phyloP scores from a whole-genome alignment of 345 rosid genomes.

The Pugionium cornutum region DNA sequence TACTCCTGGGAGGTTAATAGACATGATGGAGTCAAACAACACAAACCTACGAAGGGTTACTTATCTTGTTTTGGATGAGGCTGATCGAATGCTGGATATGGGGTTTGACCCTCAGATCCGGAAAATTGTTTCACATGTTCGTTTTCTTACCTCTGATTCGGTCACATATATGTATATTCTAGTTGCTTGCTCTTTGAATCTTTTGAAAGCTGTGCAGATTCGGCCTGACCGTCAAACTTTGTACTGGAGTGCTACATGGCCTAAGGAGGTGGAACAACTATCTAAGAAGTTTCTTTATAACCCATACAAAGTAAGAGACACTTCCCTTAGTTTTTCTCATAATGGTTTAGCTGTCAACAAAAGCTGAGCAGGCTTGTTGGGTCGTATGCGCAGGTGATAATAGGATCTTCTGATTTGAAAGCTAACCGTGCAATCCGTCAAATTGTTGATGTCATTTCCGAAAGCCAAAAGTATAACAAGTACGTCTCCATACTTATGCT shows the following conservation, averaged over 20 bases:
- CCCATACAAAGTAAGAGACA: conserved; percentile 80
- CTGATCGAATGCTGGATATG: conserved; percentile 99
- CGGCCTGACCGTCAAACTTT: conserved; percentile 97
- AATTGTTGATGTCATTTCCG: conserved; percentile 84
- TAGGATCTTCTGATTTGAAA: conserved; percentile 89
- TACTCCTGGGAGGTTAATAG: conserved; percentile 98
- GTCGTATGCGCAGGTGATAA: conserved; percentile 59
- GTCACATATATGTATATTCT: conserved; percentile 6
- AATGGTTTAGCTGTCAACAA: conserved; percentile 4
- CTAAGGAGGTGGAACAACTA: conserved; percentile 94
- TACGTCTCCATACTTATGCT: conserved; percentile 36
- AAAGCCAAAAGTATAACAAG: conserved; percentile 96
- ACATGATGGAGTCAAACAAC: conserved; percentile 95
- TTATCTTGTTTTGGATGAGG: conserved; percentile 96
- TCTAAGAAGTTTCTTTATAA: conserved; percentile 89
- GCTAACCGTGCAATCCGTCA: conserved; percentile 97
- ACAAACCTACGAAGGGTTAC: conserved; percentile 95
- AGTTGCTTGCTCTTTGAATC: conserved; percentile 2
- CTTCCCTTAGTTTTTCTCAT: conserved; percentile 1
- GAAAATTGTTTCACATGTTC: conserved; percentile 86
- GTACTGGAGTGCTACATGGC: conserved; percentile 99
- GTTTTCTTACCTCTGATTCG: conserved; percentile 17
- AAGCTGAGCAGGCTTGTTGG: conserved; percentile 20
- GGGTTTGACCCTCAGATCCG: conserved; percentile 98
- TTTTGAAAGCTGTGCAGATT: conserved; percentile 54